Base-by-base conservation (phyloP, 2,329 filamentous ascomycete genomes). In the Tolypocladium sp. region DNA sequence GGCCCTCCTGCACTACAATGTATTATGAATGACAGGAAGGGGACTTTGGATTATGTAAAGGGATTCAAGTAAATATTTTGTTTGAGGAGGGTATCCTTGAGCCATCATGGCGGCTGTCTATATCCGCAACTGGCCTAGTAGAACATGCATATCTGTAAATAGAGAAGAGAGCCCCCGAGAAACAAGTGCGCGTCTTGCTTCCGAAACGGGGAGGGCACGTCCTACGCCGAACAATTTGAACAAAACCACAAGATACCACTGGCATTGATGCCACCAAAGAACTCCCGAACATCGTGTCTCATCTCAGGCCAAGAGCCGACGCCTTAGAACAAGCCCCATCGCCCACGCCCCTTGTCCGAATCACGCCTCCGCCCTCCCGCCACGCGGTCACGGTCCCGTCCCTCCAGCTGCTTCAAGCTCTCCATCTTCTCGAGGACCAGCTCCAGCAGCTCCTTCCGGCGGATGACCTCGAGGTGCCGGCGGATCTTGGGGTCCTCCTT, bases 341-440 rank as follows among this genome's bases (percentile, higher is more conserved):
- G 74, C 25, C 76, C 75, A 22, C 76, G 73, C 61, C 76, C 74
- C 65, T 77, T 78, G 52, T 72, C 70, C 27, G 59, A 58, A 30
- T 71, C 68, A 68, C 66, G 63, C 38, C 66, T 63, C 38, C 62
- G 58, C 20, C 55, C 57, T 10, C 59, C 37, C 10, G 59, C 62
- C 56, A 67, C 69, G 25, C 78, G 76, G 37, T 84, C 79, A 68
- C 86, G 85, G 64, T 88, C 88, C 58, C 88, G 79, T 12, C 88
- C 87, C 68, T 97, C 92, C 10, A 99, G 78, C 68, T 92, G 88
- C 60, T 90, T 82, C 67, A 99, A 75, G 60, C 90, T 89, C 71
- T 97, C 92, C 84, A 99, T 97, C 81, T 99, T 97, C 71, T 91
- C 89, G 37, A 99, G 79, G 6, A 96, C 94, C 59, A 97, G 79